Percentiles rank a stretch among this genome's conserved stretches.
Evolutionary conservation across 1,139 yeast genomes (phyloP).

Genomic region (Candida sanyaensis): DNA sequence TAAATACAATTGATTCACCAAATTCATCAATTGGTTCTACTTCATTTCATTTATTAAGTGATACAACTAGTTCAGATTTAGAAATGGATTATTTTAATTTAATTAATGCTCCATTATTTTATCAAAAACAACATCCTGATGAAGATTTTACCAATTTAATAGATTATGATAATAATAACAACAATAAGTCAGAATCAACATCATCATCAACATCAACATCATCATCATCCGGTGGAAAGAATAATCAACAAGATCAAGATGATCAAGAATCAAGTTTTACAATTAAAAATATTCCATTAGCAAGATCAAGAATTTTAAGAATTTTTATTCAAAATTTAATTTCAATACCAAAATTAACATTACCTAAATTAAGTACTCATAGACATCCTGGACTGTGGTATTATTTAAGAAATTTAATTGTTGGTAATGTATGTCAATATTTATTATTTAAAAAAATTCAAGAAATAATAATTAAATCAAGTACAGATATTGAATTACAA

Average conservation of each 20-base stretch:
- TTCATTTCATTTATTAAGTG: neutral
- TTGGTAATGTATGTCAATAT: slow-evolving; percentile 40
- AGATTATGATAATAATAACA: slow-evolving; percentile 11
- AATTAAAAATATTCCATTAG: slow-evolving; percentile 19
- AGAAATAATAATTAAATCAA: slow-evolving; percentile 19
- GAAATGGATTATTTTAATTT: slow-evolving; percentile 26
- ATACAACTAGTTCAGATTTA: slow-evolving; percentile 15
- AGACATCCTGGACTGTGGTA: slow-evolving; percentile 49
- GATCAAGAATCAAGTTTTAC: slow-evolving; percentile 16
- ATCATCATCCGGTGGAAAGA: neutral
- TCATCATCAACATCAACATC: neutral
- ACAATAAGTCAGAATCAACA: no score
- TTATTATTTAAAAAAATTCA: slow-evolving; percentile 36
- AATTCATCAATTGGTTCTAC: slow-evolving; percentile 4
- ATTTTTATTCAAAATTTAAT: slow-evolving; percentile 29
- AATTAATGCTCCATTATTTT: slow-evolving; percentile 31
- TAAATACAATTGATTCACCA: slow-evolving; percentile 6
- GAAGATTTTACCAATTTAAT: slow-evolving; percentile 37
- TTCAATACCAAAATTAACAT: slow-evolving; percentile 33
- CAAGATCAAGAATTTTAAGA: slow-evolving; percentile 23
- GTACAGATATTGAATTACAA: slow-evolving; percentile 11
- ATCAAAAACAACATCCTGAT: slow-evolving; percentile 29
- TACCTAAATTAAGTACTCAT: slow-evolving; percentile 40
- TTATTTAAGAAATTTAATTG: slow-evolving; percentile 40
- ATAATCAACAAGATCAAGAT: slow-evolving; percentile 13